Percentiles rank a stretch among this genome's conserved stretches.
Evolutionary conservation across 2,329 filamentous ascomycete species (phyloP).

Genomic region (Aspergillus fumigatus): DNA sequence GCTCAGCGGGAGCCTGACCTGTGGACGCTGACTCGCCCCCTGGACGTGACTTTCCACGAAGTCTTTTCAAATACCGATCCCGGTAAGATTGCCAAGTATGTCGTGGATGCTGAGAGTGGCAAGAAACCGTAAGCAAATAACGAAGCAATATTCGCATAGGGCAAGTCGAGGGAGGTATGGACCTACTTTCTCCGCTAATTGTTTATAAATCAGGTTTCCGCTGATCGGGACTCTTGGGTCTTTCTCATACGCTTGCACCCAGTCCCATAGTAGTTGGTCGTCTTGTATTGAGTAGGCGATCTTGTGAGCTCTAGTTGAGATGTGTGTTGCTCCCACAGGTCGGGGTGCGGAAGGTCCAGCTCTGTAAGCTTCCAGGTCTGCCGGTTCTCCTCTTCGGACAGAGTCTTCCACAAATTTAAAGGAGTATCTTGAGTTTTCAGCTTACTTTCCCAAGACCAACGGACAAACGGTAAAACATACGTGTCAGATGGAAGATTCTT

Average conservation of each 20-base stretch:
- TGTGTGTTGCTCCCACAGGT: conserved; percentile 39
- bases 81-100: conserved; percentile 49
- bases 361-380: conserved; percentile 45
- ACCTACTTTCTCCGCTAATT: conserved; percentile 36
- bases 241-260: conserved; percentile 35
- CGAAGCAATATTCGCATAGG: neutral
- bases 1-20: neutral
- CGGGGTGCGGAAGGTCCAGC: conserved; percentile 45
- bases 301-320: conserved; percentile 31
- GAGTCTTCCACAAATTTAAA: conserved; percentile 57
- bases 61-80: conserved; percentile 41
- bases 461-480: conserved; percentile 26
- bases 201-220: conserved; percentile 45
- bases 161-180: neutral
- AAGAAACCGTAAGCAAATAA: conserved; percentile 5
- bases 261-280: conserved; percentile 43
- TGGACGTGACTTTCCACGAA: conserved; percentile 35
- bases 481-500: conserved; percentile 48
- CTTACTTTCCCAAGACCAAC: neutral
- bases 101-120: conserved; percentile 31
- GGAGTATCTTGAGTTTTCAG: conserved; percentile 41
- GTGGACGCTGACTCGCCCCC: conserved; percentile 19
- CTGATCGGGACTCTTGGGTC: conserved; percentile 25
- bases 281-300: conserved; percentile 39
- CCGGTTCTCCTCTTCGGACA: conserved; percentile 45